Conservation (phyloP, 192 early-diverging fungal species). For the Martensiomyces pterosporus region DNA sequence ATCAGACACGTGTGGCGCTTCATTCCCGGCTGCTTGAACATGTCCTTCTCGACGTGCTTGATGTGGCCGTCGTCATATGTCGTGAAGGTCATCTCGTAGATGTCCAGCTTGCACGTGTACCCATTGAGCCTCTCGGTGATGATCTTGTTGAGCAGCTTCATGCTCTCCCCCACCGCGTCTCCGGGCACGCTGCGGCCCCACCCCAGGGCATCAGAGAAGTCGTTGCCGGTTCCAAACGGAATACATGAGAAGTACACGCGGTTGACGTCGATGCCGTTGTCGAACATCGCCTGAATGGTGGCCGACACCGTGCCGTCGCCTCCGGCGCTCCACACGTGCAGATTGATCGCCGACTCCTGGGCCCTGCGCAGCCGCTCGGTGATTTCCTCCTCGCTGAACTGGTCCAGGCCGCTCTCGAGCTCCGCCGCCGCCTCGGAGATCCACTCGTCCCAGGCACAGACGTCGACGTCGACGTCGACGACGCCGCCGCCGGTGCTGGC, state of each 20-base stretch:
- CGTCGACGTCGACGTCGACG: background rate
- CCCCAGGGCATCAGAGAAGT: slow-evolving; percentile 68
- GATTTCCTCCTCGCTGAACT: slow-evolving; percentile 34
- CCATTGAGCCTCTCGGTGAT: slow-evolving; percentile 59
- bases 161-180: slow-evolving; percentile 56
- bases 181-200: slow-evolving; percentile 69
- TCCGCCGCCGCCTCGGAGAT: slow-evolving; percentile 39
- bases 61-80: slow-evolving; percentile 61
- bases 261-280: slow-evolving; percentile 57
- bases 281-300: slow-evolving; percentile 61
- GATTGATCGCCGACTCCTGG: slow-evolving; percentile 49
- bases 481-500: background rate
- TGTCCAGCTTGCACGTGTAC: slow-evolving; percentile 61
- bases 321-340: slow-evolving; percentile 75
- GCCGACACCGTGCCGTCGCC: slow-evolving; percentile 75
- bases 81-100: slow-evolving; percentile 62
- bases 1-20: slow-evolving; percentile 55
- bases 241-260: slow-evolving; percentile 69
- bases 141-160: slow-evolving; percentile 54
- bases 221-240: slow-evolving; percentile 75
- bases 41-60: slow-evolving; percentile 56
- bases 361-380: slow-evolving; percentile 29
- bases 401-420: slow-evolving; percentile 29
- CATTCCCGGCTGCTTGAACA: slow-evolving; percentile 38
- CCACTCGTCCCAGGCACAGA: slow-evolving; percentile 35